Evolutionary conservation across 2,329 filamentous ascomycete genomes (phyloP), one percentile per base, ranked within the genome.

Genomic region (Nothophaeocryptopus gaeumannii): DNA sequence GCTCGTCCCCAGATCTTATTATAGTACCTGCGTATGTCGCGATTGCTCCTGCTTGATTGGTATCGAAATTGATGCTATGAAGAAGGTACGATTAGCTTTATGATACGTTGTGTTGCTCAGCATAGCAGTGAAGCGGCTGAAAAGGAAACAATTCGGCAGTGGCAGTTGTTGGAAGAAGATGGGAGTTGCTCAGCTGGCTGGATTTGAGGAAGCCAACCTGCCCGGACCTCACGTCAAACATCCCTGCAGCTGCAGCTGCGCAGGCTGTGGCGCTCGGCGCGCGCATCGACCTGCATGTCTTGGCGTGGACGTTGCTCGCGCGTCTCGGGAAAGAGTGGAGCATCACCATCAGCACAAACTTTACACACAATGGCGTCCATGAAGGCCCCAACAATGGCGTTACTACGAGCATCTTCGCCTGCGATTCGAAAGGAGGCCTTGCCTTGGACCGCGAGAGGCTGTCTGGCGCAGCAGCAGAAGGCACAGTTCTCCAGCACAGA

Each of bases 401-500:
- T 65, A 1, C 49, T 67, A 33, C 56, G 58, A 29, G 51, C 60
- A 2, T 63, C 61, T 51, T 60, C 63, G 29, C 60, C 60, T 7
- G 38, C 58, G 26, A 52, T 55, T 42, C 49, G 41, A 41, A 39
- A 45, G 12, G 15, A 50, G 8, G 42, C 50, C 10, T 39, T 58
- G 5, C 53, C 60, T 5, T 57, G 55, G 54, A 60, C 59, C 13
- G 58, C 59, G n/a, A 49, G 55, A 43, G 56, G 55, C 39, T 62
- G 59, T 43, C 53, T 62, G 31, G 40, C 44, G 26, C 58, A 54
- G 50, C 47, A 58, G 44, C 61, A 62, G 55, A 59, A 43, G 15
- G 53, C 63, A 39, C 39, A 59, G 42, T 72, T 69, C 60, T 70
- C 66, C 39, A 65, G 65, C 46, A 64, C 66, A 35, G 72, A 72